These are phyloP conservation scores for Punica granatum DNA, from an alignment of 345 rosid genomes.

Conservation along the genomic window DNA sequence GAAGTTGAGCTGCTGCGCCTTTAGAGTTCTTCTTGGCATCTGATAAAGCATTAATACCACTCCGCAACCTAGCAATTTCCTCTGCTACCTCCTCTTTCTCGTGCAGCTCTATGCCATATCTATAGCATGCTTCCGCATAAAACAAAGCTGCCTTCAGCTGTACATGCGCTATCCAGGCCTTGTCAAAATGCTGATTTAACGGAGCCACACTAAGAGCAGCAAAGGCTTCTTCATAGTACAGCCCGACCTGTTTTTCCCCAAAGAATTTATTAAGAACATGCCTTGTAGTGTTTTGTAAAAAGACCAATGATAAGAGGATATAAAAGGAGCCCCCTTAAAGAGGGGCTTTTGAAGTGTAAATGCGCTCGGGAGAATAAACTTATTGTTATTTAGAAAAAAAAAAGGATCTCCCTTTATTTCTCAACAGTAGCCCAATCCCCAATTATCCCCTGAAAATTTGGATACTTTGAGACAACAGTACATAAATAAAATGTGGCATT, in stretches of 20 bases:
- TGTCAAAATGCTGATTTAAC: slow-evolving; percentile 92
- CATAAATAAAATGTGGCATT: neutral
- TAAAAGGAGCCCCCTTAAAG: neutral
- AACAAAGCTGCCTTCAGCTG: slow-evolving; percentile 84
- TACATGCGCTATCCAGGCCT: slow-evolving; percentile 84
- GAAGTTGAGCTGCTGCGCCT: slow-evolving; percentile 79
- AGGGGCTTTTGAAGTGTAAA: too few species aligned
- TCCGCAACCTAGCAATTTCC: slow-evolving; percentile 84
- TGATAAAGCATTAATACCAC: slow-evolving; percentile 53
- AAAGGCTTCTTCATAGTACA: slow-evolving; percentile 90
- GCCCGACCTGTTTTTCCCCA: slow-evolving; percentile 55
- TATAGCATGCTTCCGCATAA: slow-evolving; percentile 82
- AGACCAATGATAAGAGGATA: neutral
- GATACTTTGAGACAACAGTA: neutral
- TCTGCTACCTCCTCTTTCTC: slow-evolving; percentile 95
- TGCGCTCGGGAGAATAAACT: too few species aligned
- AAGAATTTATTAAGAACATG: neutral
- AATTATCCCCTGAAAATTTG: neutral
- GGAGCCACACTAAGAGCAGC: slow-evolving; percentile 62
- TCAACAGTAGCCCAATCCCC: neutral
- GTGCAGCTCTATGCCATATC: slow-evolving; percentile 79
- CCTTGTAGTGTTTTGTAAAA: neutral
- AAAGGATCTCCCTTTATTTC: too few species aligned
- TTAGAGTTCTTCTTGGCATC: slow-evolving; percentile 77
- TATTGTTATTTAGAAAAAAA: too few species aligned